Base-by-base conservation (phyloP, 768 basidiomycete genomes). In the Tubosaeta sp. region DNA sequence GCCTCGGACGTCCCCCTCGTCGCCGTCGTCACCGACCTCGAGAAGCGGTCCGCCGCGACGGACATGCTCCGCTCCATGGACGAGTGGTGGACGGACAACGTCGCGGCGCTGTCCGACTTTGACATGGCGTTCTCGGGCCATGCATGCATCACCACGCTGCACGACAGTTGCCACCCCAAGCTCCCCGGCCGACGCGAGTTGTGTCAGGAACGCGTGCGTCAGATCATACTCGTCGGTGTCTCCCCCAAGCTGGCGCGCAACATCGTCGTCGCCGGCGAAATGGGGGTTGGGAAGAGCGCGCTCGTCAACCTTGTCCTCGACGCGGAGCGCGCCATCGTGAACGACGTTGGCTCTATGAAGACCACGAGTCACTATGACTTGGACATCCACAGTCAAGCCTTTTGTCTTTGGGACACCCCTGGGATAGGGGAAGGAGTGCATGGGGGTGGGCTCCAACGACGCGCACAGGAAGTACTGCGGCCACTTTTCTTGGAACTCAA, bases 71-170 rank as follows among this genome's bases (percentile, higher is more conserved):
- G 51, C 2, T 66, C 67, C 19, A 72, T 72, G 65, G 67, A 69
- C 0, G 59, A 64, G 27, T 77, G 76, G 76, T 76, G 74, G 75
- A 49, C 45, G 26, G 51, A 53, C 52, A 76, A 76, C 43, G 42
- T 61, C 25, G 13, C 26, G 8, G 17, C 32, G 0, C 72, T 76
- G 48, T 50, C 47, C 25, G 42, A 53, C 5, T 59, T 63, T 48
- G 55, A 54, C n/a, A 77, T 77, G 61, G 4, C 27, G 10, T 74
- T 73, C 26, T 55, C 61, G 6, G 70, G 43, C 9, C 61, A 62
- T 25, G 61, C 61, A 33, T 62, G 61, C 54, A 29, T 62, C 51
- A 62, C 61, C 1, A 62, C 61, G 1, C 31, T 62, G 22, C 43
- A 56, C 2, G 61, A 65, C 26, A 48, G 51, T 31, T 65, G 61